Percentiles rank a stretch among this genome's conserved stretches.
Evolutionary conservation across 2,329 filamentous ascomycete genomes (phyloP).

Genomic region (Calonectria crousiana): DNA sequence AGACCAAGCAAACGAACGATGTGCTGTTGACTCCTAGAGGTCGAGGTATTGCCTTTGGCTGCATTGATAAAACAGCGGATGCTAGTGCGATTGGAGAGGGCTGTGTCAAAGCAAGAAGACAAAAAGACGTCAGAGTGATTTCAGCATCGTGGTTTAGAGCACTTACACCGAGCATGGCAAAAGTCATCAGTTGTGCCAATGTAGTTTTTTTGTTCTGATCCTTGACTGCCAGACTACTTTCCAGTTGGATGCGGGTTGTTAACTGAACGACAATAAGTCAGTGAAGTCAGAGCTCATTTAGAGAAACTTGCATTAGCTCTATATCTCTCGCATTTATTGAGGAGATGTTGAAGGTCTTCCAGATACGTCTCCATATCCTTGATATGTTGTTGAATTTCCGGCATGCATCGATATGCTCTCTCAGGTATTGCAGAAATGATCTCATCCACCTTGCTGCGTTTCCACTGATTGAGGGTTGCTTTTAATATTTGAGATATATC

Average conservation of each 20-base stretch:
- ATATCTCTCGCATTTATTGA: background rate
- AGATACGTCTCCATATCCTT: background rate
- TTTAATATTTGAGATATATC: background rate
- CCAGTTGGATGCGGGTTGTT: background rate
- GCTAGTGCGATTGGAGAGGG: background rate
- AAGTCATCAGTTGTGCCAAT: background rate
- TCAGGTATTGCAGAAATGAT: no score
- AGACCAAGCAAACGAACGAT: background rate
- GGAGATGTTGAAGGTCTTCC: background rate
- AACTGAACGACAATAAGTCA: background rate
- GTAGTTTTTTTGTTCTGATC: background rate
- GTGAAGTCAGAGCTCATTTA: background rate
- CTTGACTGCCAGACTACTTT: background rate
- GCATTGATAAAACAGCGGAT: background rate
- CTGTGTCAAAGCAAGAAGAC: background rate
- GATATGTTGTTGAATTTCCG: background rate
- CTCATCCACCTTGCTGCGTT: background rate
- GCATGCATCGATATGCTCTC: background rate
- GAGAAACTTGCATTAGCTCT: background rate
- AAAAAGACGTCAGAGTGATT: background rate
- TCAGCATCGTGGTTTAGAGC: rapidly evolving
- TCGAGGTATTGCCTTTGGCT: background rate
- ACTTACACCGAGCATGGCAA: background rate
- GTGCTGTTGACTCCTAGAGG: background rate
- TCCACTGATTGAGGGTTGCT: background rate